Evolutionary conservation across 164 flowering plant genomes (phyloP).

Genomic region (Hamamelis virginiana): DNA sequence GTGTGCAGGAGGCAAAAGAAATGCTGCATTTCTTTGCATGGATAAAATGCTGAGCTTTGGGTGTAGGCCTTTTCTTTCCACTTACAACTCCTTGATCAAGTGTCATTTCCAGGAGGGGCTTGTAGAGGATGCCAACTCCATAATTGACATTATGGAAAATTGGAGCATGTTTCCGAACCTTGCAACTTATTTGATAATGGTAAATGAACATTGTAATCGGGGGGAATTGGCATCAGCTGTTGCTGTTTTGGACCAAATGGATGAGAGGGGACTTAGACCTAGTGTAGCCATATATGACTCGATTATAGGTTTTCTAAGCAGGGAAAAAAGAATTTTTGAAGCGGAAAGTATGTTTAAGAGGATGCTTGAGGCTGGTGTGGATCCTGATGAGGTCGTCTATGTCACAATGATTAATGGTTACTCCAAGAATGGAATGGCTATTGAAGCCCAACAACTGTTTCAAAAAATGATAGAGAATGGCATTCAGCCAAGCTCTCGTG

Average conservation of each 20-base stretch:
- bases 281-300: conserved; percentile 60
- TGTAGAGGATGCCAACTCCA: conserved; percentile 32
- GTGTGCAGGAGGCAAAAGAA: conserved; percentile 39
- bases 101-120: conserved; percentile 41
- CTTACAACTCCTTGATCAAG: conserved; percentile 64
- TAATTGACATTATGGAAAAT: conserved; percentile 38
- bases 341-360: conserved; percentile 48
- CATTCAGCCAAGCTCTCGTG: conserved; percentile 37
- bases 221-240: conserved; percentile 43
- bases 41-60: conserved; percentile 42
- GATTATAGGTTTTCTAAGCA: conserved; percentile 46
- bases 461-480: conserved; percentile 45
- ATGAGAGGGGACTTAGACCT: conserved; percentile 48
- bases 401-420: conserved; percentile 62
- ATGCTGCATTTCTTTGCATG: conserved; percentile 39
- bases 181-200: conserved; percentile 49
- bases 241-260: conserved; percentile 39
- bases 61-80: conserved; percentile 38
- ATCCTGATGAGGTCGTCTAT: conserved; percentile 51
- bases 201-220: conserved; percentile 46
- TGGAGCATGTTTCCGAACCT: conserved; percentile 40
- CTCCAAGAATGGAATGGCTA: conserved; percentile 45
- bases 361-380: conserved; percentile 51
- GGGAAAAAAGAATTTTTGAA: conserved; percentile 42
- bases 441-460: conserved; percentile 44